Conservation (phyloP, 2,329 filamentous ascomycete genomes). For the Scytalidium lignicola region DNA sequence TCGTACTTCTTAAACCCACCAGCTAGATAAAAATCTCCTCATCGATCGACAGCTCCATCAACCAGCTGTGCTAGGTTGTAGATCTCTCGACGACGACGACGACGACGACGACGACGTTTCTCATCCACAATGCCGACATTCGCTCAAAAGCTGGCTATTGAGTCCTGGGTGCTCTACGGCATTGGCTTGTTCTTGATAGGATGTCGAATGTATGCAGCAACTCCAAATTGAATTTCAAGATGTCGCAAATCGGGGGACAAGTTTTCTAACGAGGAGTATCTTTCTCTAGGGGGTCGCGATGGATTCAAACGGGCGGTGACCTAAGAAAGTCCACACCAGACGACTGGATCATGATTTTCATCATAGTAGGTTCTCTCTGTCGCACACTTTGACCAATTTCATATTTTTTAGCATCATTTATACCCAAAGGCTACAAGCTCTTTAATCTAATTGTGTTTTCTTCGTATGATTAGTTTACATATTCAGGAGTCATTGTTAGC, state of each 20-base stretch:
- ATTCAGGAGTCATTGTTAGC: not conserved
- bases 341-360: not conserved
- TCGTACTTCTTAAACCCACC: too few species aligned
- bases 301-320: too few species aligned
- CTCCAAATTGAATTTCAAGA: too few species aligned
- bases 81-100: too few species aligned
- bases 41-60: too few species aligned
- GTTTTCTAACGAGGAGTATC: not conserved
- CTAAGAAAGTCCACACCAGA: not conserved
- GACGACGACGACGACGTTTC: too few species aligned
- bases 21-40: too few species aligned
- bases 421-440: too few species aligned
- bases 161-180: not conserved
- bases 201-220: not conserved
- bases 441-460: too few species aligned
- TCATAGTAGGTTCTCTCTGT: not conserved
- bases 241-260: not conserved
- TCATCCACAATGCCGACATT: too few species aligned
- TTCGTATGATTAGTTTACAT: not conserved
- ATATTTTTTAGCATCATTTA: too few species aligned
- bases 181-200: not conserved
- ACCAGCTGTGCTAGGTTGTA: too few species aligned
- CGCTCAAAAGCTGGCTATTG: not conserved
- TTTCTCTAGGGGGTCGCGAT: not conserved
- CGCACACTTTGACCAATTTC: not conserved